A percentile compares a stretch with the other conserved stretches of the same genome.
These are phyloP conservation scores for Aspergillus nomiae DNA, from an alignment of 2,329 filamentous ascomycete species.

Conservation along the genomic window DNA sequence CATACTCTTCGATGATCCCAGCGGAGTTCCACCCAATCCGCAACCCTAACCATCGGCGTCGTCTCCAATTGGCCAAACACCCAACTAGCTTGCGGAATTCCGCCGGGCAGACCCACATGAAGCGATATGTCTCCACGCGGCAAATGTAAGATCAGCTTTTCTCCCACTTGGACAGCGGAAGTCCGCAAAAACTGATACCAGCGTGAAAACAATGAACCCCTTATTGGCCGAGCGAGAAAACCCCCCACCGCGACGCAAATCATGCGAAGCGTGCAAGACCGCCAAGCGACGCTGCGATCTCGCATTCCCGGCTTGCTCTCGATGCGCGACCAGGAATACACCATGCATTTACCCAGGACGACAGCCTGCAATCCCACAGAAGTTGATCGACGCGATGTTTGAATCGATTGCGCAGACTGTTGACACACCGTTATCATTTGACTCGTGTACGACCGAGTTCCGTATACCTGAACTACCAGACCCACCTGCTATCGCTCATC, in stretches of 20 bases:
- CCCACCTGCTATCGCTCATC: neutral
- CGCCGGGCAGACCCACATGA: neutral
- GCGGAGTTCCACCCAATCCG: conserved; percentile 10
- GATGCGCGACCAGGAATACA: conserved; percentile 54
- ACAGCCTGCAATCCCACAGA: conserved; percentile 12
- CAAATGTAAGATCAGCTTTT: neutral
- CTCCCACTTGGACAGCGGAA: neutral
- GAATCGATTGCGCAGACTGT: neutral
- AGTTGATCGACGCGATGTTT: neutral
- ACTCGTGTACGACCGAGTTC: neutral
- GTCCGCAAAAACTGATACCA: neutral
- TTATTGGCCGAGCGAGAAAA: conserved; percentile 42
- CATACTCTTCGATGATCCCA: neutral
- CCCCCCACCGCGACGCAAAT: conserved; percentile 53
- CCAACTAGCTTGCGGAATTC: conserved; percentile 14
- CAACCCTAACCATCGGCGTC: neutral
- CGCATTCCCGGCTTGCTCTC: conserved; percentile 53
- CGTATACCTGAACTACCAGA: neutral
- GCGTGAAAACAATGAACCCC: conserved; percentile 4
- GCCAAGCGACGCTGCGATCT: conserved; percentile 61
- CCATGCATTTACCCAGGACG: conserved; percentile 50
- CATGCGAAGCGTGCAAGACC: conserved; percentile 59
- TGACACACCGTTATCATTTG: neutral
- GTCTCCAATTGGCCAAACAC: neutral
- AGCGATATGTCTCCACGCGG: neutral